Evolutionary conservation across 495 filamentous ascomycete species (phyloP).

Genomic region (Annulohypoxylon stygium): DNA sequence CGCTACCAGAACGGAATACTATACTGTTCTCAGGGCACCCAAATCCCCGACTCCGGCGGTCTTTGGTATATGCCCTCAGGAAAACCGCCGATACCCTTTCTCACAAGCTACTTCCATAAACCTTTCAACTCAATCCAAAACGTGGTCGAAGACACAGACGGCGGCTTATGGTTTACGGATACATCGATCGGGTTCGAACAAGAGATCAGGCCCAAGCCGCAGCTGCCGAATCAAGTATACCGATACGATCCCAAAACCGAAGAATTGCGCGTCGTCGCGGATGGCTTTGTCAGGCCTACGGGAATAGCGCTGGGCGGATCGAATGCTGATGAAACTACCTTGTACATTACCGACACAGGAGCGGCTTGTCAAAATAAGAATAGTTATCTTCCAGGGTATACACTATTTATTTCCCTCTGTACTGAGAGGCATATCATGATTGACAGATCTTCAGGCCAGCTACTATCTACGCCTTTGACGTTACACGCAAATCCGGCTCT

Average conservation of each 20-base stretch:
- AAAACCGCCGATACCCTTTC: conserved; percentile 53
- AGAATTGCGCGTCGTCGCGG: conserved; percentile 58
- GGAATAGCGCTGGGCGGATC: conserved; percentile 58
- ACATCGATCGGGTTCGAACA: conserved; percentile 57
- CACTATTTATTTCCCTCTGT: too few species aligned
- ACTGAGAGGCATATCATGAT: not conserved
- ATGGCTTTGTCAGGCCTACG: conserved; percentile 58
- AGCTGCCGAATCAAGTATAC: conserved; percentile 63
- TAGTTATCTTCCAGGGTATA: conserved; percentile 34
- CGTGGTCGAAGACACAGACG: conserved; percentile 55
- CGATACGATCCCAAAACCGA: conserved; percentile 51
- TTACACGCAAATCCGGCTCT: conserved; percentile 31
- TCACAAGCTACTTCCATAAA: conserved; percentile 58
- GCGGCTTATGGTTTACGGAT: conserved; percentile 66
- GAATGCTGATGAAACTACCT: conserved; percentile 52
- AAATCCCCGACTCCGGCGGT: conserved; percentile 58
- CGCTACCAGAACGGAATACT: conserved; percentile 51
- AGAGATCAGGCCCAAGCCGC: conserved; percentile 57
- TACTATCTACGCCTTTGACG: conserved; percentile 55
- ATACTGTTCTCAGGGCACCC: conserved; percentile 67
- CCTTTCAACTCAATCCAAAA: conserved; percentile 64
- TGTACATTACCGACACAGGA: conserved; percentile 62
- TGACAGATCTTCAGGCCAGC: conserved; percentile 38
- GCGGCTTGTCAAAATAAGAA: conserved; percentile 47
- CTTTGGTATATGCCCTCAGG: conserved; percentile 63